Percentiles rank a stretch among this genome's conserved stretches.
Evolutionary conservation across 345 rosid species (phyloP).

Genomic region (Aethionema arabicum): DNA sequence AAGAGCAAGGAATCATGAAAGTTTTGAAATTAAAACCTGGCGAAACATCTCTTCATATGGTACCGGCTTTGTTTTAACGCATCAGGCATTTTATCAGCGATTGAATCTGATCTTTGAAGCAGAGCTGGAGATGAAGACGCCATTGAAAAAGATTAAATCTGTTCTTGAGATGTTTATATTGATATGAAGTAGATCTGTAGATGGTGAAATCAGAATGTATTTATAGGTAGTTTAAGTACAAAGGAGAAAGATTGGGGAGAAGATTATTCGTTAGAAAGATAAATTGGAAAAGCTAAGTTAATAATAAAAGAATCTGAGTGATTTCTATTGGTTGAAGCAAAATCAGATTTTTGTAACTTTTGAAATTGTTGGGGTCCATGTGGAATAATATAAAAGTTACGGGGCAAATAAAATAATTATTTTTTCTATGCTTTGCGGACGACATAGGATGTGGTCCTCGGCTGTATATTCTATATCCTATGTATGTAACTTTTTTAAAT

Average conservation of each 20-base stretch:
- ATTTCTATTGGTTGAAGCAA: slow-evolving; percentile 32
- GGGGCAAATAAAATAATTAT: slow-evolving; percentile 12
- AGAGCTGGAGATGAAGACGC: slow-evolving; percentile 35
- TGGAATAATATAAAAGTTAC: slow-evolving; percentile 25
- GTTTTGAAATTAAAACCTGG: slow-evolving; percentile 43
- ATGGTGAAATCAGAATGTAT: slow-evolving; percentile 19
- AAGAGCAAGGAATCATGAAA: not conserved
- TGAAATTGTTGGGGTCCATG: slow-evolving; percentile 27
- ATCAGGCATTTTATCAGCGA: slow-evolving; percentile 83
- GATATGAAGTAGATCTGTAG: slow-evolving; percentile 25
- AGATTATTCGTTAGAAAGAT: slow-evolving; percentile 48
- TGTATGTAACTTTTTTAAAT: no score
- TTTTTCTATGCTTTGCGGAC: slow-evolving; percentile 19
- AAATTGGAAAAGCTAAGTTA: slow-evolving; percentile 37
- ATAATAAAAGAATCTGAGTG: slow-evolving; percentile 23
- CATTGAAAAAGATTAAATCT: slow-evolving; percentile 36
- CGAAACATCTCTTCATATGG: slow-evolving; percentile 76
- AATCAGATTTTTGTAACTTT: slow-evolving; percentile 31
- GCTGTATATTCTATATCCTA: not conserved
- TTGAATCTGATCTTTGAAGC: slow-evolving; percentile 60
- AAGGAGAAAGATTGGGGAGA: slow-evolving; percentile 37
- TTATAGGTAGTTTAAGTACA: slow-evolving; percentile 17
- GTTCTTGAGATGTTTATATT: not conserved
- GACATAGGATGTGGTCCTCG: slow-evolving; percentile 18
- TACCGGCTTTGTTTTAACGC: slow-evolving; percentile 75